Base-by-base conservation (phyloP, 2,329 filamentous ascomycete genomes). In the Neofusicoccum kwambonambiense region DNA sequence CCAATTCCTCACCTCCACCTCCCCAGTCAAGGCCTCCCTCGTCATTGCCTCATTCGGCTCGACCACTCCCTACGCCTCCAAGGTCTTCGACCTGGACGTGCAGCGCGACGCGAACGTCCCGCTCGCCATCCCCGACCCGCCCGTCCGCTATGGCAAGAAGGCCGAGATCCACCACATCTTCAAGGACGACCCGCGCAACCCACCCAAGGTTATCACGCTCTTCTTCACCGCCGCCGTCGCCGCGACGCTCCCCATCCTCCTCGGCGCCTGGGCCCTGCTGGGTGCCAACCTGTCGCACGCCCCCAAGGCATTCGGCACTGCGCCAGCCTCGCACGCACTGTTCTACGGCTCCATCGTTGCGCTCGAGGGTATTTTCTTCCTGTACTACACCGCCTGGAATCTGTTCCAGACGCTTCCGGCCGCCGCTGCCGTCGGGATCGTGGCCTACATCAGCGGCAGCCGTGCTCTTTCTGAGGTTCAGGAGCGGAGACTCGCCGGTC, bases 381-480 rank as follows among this genome's bases (percentile, higher is more conserved):
- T 97, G 69, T 99, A 99, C 84, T 98, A 98, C 80, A 90, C 86
- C 62, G 87, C 81, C 74, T 97, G 94, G 93, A 97, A 89, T 74
- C 83, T 99, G 51, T 97, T 98, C 84, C 90, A 97, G 82, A 88
- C 87, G 13, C 83, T 99, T 57, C 93, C 93, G 4, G 88, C 88
- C 31, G 88, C 90, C 62, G 83, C 83, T 39, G 79, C 88, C 49
- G 86, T 95, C 35, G 88, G 89, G 15, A 79, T 85, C 31, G 86
- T 93, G 63, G 87, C 91, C 11, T 92, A 96, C 75, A 78, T 98
- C 68, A 97, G 92, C 75, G 95, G 95, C 64, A 93, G 90, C 75
- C 89, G 93, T 77, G 95, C 95, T 4, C 82, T 99, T 70, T 90
- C 92, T 57, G 95, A 99, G 82, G 94, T 99, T 35, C 95, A 97